Percentiles rank a stretch among this genome's conserved stretches.
phyloP scores from a whole-genome alignment of 2,329 filamentous ascomycete genomes.

The Neonectria hederae region DNA sequence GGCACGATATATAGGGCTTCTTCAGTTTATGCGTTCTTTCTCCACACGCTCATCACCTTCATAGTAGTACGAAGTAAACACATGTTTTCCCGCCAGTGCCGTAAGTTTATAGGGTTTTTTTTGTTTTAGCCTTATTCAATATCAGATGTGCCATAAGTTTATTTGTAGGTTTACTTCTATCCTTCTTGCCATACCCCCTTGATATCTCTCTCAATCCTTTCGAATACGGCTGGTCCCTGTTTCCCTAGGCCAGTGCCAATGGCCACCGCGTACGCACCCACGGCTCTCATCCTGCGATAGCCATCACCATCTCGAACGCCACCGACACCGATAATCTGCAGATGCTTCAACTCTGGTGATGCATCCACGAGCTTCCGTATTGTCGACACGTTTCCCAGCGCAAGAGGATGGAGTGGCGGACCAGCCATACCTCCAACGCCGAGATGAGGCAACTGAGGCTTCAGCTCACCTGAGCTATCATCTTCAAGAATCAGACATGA shows the following conservation, averaged over 20 bases:
- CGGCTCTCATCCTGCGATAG: slow-evolving; percentile 71
- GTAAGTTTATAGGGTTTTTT: too few species aligned
- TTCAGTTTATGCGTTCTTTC: not conserved
- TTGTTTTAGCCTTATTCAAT: too few species aligned
- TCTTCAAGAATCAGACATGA: slow-evolving; percentile 67
- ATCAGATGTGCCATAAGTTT: too few species aligned
- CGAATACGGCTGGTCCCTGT: slow-evolving; percentile 70
- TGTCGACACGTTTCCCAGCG: slow-evolving; percentile 78
- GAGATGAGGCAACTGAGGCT: slow-evolving; percentile 59
- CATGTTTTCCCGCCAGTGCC: not conserved
- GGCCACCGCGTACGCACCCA: slow-evolving; percentile 73
- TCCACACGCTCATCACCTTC: not conserved
- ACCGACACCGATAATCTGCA: slow-evolving; percentile 76
- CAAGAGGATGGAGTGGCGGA: slow-evolving; percentile 75
- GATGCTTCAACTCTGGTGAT: slow-evolving; percentile 55
- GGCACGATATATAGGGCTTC: too few species aligned
- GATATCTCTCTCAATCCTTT: slow-evolving; percentile 57
- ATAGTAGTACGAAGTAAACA: not conserved
- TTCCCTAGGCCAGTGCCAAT: slow-evolving; percentile 75
- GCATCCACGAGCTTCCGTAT: slow-evolving; percentile 69
- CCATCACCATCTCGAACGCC: slow-evolving; percentile 73
- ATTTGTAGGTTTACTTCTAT: not conserved
- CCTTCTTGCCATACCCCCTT: slow-evolving; percentile 30
- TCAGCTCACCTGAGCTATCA: slow-evolving; percentile 12
- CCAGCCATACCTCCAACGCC: slow-evolving; percentile 79